Base-by-base conservation (phyloP, 768 basidiomycete genomes). In the Mycena rebaudengoi region DNA sequence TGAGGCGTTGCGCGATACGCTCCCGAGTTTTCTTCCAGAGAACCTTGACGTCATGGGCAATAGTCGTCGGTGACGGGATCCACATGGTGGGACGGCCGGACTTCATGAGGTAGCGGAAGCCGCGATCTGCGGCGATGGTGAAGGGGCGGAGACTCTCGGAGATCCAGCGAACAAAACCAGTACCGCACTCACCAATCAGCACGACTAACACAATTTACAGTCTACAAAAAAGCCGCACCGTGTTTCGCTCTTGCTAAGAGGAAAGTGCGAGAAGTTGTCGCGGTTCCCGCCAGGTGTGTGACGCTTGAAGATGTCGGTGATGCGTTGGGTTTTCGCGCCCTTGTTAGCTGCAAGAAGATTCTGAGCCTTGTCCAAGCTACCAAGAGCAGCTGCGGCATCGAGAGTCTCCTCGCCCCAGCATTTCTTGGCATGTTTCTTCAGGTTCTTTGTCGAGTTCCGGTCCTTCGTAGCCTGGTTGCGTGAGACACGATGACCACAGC, bases 141-240 rank as follows among this genome's bases (percentile, higher is more conserved):
- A 73, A 75, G 35, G 73, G 74, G 2, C 65, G 50, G 37, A 67
- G 60, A 28, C 60, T 71, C 50, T 71, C 68, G 13, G 64, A 11
- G 5, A 73, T 60, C 72, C 73, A 75, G 25, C 64, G 46, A 1
- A 78, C 73, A 28, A 72, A 62, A 35, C 71, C 65, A 1, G 70
- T 69, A 39, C 73, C 74, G 21, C 23, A 49, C n/a, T 26, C 14
- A 63, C 40, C 26, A 16, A 13, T 25, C 32, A 52, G 23, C 10
- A 41, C 51, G 8, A 12, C 41, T 37, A 44, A 43, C 44, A 20
- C 41, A 33, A 41, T 13, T 41, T n/a, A 45, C 30, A 14, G 29
- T n/a, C n/a, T n/a, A 53, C 20, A 26, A 13, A 35, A 35, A 35
- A 13, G 25, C 50, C 66, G 40, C 49, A 75, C 75, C 66, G 62